These are phyloP conservation scores for Erysimum cheiranthoides DNA, from an alignment of 345 rosid genomes.

Conservation along the genomic window DNA sequence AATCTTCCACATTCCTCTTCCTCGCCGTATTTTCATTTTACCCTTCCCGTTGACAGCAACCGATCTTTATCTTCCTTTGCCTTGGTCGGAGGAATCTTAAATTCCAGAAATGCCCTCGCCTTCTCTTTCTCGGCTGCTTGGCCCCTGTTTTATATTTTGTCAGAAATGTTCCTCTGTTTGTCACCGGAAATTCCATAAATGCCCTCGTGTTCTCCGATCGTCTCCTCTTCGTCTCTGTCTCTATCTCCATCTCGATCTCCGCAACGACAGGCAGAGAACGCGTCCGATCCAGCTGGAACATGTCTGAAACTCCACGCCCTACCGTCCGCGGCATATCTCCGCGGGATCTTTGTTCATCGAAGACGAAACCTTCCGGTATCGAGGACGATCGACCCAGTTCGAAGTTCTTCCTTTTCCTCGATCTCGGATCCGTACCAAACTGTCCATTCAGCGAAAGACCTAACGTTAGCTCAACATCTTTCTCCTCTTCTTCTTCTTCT, in stretches of 20 bases:
- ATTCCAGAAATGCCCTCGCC: neutral
- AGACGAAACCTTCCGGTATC: conserved; percentile 59
- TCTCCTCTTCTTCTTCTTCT: conserved; percentile 43
- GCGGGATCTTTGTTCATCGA: conserved; percentile 31
- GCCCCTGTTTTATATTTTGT: conserved; percentile 1
- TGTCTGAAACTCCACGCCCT: conserved; percentile 34
- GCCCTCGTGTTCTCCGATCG: conserved; percentile 59
- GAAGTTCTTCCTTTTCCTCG: conserved; percentile 49
- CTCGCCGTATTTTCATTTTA: conserved; percentile 1
- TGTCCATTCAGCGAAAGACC: conserved; percentile 87
- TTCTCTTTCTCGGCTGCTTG: neutral
- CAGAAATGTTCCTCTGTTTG: neutral
- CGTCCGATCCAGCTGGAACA: conserved; percentile 56
- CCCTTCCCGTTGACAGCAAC: conserved; percentile 2
- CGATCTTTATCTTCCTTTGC: neutral
- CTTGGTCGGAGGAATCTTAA: conserved; percentile 14
- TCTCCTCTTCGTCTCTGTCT: conserved; percentile 71
- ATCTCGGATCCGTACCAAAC: conserved; percentile 79
- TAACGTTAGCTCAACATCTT: conserved; percentile 71
- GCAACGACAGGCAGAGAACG: conserved; percentile 67
- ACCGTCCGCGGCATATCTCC: conserved; percentile 33
- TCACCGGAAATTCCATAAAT: conserved; percentile 8
- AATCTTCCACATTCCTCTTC: too few species aligned
- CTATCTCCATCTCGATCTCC: conserved; percentile 60
- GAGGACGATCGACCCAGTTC: conserved; percentile 66